Percentiles rank a stretch among this genome's conserved stretches.
phyloP scores from a whole-genome alignment of 495 filamentous ascomycete genomes.

The Geopyxis carbonaria region DNA sequence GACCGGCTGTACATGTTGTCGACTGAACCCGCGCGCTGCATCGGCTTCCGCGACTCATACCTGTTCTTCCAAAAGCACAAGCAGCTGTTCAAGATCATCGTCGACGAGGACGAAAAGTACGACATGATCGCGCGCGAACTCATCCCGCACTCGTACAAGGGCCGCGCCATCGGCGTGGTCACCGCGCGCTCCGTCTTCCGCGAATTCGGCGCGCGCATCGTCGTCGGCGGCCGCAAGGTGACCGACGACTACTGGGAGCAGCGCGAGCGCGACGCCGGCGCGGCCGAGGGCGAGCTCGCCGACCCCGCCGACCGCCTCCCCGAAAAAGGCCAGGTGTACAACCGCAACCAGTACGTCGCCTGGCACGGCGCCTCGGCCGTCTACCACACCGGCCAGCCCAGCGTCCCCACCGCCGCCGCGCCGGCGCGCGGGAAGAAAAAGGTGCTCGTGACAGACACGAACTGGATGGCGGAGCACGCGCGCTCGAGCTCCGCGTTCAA shows the following conservation, averaged over 20 bases:
- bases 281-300: conserved; percentile 75
- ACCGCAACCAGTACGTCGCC: conserved; percentile 90
- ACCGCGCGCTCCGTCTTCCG: conserved; percentile 92
- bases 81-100: conserved; percentile 86
- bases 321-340: conserved; percentile 56
- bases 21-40: conserved; percentile 88
- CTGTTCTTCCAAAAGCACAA: conserved; percentile 96
- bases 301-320: conserved; percentile 70
- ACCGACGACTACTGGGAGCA: conserved; percentile 78
- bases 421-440: conserved; percentile 50
- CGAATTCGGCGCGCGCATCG: conserved; percentile 85
- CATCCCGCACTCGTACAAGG: conserved; percentile 96
- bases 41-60: conserved; percentile 92
- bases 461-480: conserved; percentile 94
- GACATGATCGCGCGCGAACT: conserved; percentile 87
- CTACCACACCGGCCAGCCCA: conserved; percentile 69
- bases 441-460: conserved; percentile 80
- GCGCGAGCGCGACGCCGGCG: conserved; percentile 58
- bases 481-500: conserved; percentile 84
- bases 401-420: conserved; percentile 47
- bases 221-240: conserved; percentile 74
- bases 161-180: conserved; percentile 90
- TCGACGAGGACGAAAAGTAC: conserved; percentile 79
- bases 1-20: conserved; percentile 91
- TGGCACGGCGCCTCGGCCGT: conserved; percentile 95